Base-by-base conservation (phyloP, 106 monocot species). In the Dioscorea alata region DNA sequence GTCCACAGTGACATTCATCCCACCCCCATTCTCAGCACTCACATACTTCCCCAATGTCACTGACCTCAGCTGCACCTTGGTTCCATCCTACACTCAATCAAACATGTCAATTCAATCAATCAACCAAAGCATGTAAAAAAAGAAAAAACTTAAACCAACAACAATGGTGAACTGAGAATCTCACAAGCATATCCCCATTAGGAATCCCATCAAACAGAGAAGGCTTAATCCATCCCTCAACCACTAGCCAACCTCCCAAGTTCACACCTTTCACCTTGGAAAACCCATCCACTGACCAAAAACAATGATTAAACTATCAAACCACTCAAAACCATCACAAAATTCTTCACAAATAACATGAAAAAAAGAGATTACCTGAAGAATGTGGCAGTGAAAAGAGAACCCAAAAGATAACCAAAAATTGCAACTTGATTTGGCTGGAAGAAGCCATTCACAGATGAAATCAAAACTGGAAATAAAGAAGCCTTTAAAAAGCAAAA, bases 141-240 rank as follows among this genome's bases (percentile, higher is more conserved):
- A 10, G 10, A 42, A 6, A 42, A 6, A 42, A 7, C 34, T 5
- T 10, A 2, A 42, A 42, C 42, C 10, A 28, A 31, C 15, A 13
- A 17, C 23, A 23, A 17, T 20, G 8, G 33, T 23, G 4, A 18
- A 60, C 7, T n/a, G 23, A 66, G n/a, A 75, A 64, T 74, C 85
- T 72, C 64, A 92, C 92, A 59, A 92, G 85, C 92, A 92, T 80
- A 65, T 92, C 92, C 21, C 88, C 83, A 63, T 88, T 92, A n/a
- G 88, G 88, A 79, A 92, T 92, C 61, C 71, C 88, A 74, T 88
- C 88, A 49, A 92, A 92, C 70, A 92, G 78, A 9, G 85, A 85
- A 49, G 88, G 85, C 75, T 85, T 89, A 69, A 92, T 92, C 88
- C 88, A 92, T 32, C 88, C 82, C 63, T 92, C 88, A 24, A 83